Conservation (phyloP, 2,329 filamentous ascomycete species). For the Cryphonectria radicalis region DNA sequence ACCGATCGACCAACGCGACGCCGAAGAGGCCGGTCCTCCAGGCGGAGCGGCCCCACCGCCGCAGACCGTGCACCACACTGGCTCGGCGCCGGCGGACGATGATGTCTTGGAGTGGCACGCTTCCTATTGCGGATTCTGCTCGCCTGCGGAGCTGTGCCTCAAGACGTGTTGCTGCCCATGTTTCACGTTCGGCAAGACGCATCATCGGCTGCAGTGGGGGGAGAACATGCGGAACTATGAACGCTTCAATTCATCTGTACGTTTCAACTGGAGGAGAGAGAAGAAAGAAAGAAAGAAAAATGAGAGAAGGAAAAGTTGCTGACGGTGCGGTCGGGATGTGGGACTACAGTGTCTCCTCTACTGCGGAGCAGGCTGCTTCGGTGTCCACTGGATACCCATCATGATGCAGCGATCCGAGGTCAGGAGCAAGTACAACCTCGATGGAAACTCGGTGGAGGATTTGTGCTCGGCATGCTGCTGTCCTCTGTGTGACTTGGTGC, state of each 20-base stretch:
- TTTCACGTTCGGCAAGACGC: constrained; percentile 53
- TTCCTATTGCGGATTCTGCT: constrained; percentile 50
- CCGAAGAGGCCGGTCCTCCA: neutral
- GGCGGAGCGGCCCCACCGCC: neutral
- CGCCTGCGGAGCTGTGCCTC: constrained; percentile 49
- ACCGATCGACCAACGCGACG: constrained; percentile 41
- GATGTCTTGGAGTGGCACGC: constrained; percentile 39
- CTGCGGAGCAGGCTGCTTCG: constrained; percentile 46
- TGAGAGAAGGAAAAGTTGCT: neutral
- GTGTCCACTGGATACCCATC: constrained; percentile 48
- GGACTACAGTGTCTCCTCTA: constrained; percentile 47
- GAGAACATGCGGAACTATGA: constrained; percentile 48
- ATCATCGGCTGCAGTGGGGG: constrained; percentile 49
- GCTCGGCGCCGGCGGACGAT: neutral
- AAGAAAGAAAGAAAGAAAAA: neutral
- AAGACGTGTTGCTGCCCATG: constrained; percentile 52
- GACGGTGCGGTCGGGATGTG: neutral
- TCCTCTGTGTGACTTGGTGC: constrained; percentile 48
- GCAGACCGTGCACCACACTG: neutral
- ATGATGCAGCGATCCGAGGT: constrained; percentile 51
- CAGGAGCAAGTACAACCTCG: constrained; percentile 49
- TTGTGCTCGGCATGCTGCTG: constrained; percentile 51
- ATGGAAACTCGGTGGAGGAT: constrained; percentile 49
- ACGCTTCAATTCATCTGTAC: constrained; percentile 51
- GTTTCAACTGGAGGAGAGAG: constrained; percentile 28